A percentile compares a stretch with the other conserved stretches of the same genome.
Conservation (phyloP, 768 basidiomycete species). For the Pisolithus microcarpus region DNA sequence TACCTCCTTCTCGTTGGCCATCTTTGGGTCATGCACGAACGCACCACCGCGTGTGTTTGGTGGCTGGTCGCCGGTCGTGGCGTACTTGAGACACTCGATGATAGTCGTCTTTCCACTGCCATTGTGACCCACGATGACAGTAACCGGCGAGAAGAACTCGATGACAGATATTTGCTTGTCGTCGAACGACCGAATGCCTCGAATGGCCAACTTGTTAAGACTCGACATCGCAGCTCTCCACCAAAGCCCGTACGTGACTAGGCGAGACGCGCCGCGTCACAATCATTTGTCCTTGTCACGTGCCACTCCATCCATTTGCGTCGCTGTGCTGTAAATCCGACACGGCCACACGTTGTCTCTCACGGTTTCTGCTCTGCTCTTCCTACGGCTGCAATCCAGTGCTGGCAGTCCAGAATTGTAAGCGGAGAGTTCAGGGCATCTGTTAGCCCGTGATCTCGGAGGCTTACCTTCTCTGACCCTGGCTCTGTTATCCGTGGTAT, state of each 20-base stretch:
- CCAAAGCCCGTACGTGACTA: too few species aligned
- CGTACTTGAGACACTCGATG: slow-evolving; percentile 99
- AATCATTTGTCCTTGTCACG: not conserved
- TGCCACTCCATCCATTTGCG: too few species aligned
- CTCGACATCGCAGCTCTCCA: slow-evolving; percentile 50
- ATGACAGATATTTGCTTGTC: slow-evolving; percentile 91
- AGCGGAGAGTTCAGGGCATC: too few species aligned
- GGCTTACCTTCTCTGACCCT: too few species aligned
- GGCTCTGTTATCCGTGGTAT: too few species aligned
- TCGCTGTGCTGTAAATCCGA: too few species aligned
- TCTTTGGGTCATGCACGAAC: slow-evolving; percentile 97
- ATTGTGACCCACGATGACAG: slow-evolving; percentile 98
- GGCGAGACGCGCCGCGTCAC: not conserved
- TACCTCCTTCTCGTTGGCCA: slow-evolving; percentile 98
- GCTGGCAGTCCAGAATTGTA: too few species aligned
- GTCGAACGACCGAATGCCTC: slow-evolving; percentile 93
- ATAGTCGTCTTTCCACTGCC: slow-evolving; percentile 98
- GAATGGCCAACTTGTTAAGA: slow-evolving; percentile 88
- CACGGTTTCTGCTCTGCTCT: too few species aligned
- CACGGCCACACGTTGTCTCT: too few species aligned
- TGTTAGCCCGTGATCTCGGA: too few species aligned
- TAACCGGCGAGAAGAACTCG: slow-evolving; percentile 95
- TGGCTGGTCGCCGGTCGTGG: slow-evolving; percentile 96
- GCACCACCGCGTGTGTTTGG: slow-evolving; percentile 98
- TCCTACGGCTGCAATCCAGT: too few species aligned